A percentile compares a stretch with the other conserved stretches of the same genome.
phyloP scores from a whole-genome alignment of 2,329 filamentous ascomycete species.

The Diaporthe sp. region DNA sequence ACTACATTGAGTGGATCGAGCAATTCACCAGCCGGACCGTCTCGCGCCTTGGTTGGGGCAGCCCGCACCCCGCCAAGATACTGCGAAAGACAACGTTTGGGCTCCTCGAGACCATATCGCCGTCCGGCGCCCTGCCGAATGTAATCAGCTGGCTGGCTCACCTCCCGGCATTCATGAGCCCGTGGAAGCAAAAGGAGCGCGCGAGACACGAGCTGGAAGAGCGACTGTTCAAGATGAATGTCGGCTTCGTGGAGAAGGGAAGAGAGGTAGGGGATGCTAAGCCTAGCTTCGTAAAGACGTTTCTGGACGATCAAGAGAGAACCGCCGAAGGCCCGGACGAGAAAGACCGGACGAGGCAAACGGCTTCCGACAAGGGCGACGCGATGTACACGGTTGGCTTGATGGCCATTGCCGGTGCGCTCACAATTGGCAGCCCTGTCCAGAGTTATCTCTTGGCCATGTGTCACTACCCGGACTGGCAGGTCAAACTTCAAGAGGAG shows the following conservation, averaged over 20 bases:
- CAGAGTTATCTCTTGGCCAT: slow-evolving; percentile 53
- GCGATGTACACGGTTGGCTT: slow-evolving; percentile 57
- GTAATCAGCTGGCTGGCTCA: slow-evolving; percentile 51
- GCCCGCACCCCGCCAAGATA: slow-evolving; percentile 49
- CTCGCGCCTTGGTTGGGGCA: slow-evolving; percentile 57
- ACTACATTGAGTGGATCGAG: slow-evolving; percentile 58
- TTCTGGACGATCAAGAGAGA: slow-evolving; percentile 45
- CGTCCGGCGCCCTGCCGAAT: slow-evolving; percentile 56
- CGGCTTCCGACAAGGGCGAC: slow-evolving; percentile 45
- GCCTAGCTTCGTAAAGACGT: slow-evolving; percentile 55
- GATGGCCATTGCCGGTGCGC: slow-evolving; percentile 58
- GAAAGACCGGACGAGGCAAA: slow-evolving; percentile 42
- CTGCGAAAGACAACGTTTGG: slow-evolving; percentile 58
- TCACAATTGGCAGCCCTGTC: slow-evolving; percentile 56
- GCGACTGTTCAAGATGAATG: slow-evolving; percentile 49
- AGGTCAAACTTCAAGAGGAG: slow-evolving; percentile 53
- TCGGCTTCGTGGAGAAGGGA: slow-evolving; percentile 49
- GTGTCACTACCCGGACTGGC: slow-evolving; percentile 46
- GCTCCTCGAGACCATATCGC: slow-evolving; percentile 57
- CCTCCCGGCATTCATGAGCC: slow-evolving; percentile 51
- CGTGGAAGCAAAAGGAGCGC: slow-evolving; percentile 57
- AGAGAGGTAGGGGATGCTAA: slow-evolving; percentile 45
- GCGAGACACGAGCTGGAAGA: slow-evolving; percentile 52
- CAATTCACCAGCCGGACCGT: slow-evolving; percentile 59
- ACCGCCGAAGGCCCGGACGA: slow-evolving; percentile 37